Percentiles rank a stretch among this genome's conserved stretches.
These are phyloP conservation scores for Colletotrichum salicis DNA, from an alignment of 2,329 filamentous ascomycete genomes.

Conservation along the genomic window DNA sequence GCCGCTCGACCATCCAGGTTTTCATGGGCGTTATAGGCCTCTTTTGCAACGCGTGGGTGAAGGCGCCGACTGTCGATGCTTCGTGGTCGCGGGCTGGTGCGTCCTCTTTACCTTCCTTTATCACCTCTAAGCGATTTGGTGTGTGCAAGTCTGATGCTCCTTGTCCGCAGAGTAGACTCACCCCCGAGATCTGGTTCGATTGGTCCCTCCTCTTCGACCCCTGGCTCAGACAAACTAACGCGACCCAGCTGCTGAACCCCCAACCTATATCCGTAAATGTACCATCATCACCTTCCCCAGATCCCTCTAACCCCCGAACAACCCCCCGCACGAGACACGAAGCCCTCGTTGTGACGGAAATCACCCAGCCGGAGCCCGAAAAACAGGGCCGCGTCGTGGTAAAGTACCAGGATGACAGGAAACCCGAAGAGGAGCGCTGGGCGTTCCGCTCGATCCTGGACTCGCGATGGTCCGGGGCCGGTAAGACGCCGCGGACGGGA, in stretches of 20 bases:
- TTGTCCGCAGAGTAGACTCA: not conserved
- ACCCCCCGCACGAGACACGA: no score
- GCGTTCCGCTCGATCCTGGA: constrained; percentile 23
- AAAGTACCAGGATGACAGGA: constrained; percentile 3
- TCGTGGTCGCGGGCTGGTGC: constrained; percentile 11
- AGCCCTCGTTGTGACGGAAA: not conserved
- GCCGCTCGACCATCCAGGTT: not conserved
- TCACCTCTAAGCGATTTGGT: not conserved
- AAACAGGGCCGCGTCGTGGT: constrained; percentile 24
- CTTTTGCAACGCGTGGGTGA: constrained; percentile 28
- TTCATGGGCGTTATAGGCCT: constrained; percentile 21
- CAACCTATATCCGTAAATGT: not conserved
- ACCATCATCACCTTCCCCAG: not conserved
- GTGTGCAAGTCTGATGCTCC: not conserved
- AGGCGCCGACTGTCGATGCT: constrained; percentile 17
- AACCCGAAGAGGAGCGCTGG: constrained; percentile 30
- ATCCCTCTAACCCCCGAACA: no score
- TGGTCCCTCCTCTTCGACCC: constrained; percentile 31
- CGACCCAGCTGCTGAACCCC: constrained; percentile 1
- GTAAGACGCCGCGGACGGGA: constrained; percentile 16
- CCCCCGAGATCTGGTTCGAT: constrained; percentile 25
- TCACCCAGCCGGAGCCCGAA: constrained; percentile 23
- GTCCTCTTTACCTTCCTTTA: not conserved
- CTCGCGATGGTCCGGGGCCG: constrained; percentile 19
- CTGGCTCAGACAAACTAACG: constrained; percentile 22